Evolutionary conservation across 2,329 filamentous ascomycete genomes (phyloP).

Genomic region (Penicillium sp.): DNA sequence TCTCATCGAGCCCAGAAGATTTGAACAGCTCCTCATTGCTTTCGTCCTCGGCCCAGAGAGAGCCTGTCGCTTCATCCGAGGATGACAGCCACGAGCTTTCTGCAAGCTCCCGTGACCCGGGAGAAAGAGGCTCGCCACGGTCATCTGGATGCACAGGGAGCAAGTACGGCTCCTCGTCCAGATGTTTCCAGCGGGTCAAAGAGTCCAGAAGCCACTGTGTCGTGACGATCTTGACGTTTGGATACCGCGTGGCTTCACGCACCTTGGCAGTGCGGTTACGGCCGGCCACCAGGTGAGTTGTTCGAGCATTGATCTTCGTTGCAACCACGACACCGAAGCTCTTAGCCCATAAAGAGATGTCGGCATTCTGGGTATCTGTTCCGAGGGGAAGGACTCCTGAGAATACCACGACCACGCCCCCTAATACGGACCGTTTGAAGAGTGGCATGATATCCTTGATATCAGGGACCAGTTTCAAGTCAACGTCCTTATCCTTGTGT

Average conservation of each 20-base stretch:
- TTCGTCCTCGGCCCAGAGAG: constrained; percentile 45
- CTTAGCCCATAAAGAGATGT: constrained; percentile 80
- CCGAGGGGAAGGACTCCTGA: constrained; percentile 85
- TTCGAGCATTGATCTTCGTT: constrained; percentile 43
- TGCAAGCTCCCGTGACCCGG: constrained; percentile 42
- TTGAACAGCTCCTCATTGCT: constrained; percentile 47
- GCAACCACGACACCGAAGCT: constrained; percentile 68
- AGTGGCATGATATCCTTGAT: constrained; percentile 76
- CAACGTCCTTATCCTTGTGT: constrained; percentile 42
- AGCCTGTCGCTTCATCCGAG: constrained; percentile 47
- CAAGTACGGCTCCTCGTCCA: constrained; percentile 75
- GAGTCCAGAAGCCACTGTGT: constrained; percentile 85
- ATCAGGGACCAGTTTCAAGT: constrained; percentile 67
- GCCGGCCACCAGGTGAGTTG: constrained; percentile 50
- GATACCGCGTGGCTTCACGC: constrained; percentile 71
- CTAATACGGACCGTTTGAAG: constrained; percentile 72
- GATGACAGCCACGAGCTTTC: constrained; percentile 44
- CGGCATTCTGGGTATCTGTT: constrained; percentile 70
- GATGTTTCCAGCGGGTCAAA: constrained; percentile 73
- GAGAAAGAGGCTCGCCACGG: constrained; percentile 43
- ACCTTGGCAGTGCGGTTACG: constrained; percentile 82
- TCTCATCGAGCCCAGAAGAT: constrained; percentile 48
- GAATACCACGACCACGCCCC: constrained; percentile 72
- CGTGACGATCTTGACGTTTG: constrained; percentile 83
- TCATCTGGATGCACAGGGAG: constrained; percentile 70